phyloP scores from a whole-genome alignment of 306 rosid genomes.

The Vigna hirtella region DNA sequence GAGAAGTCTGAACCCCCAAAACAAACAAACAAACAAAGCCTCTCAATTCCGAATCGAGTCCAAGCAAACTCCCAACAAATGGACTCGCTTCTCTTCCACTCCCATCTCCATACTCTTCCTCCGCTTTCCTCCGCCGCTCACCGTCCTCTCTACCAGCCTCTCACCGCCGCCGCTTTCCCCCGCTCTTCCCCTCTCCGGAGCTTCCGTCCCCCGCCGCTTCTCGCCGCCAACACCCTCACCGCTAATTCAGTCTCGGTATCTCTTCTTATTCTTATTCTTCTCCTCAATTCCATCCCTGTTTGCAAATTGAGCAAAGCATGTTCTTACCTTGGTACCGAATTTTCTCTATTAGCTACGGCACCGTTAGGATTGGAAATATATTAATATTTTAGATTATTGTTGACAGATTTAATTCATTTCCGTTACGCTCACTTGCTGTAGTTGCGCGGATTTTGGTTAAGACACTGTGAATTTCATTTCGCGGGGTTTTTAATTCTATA shows the following conservation, averaged over 20 bases:
- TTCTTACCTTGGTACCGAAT: neutral
- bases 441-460: neutral
- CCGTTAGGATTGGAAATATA: conserved; percentile 11
- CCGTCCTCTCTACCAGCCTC: conserved; percentile 43
- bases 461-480: conserved; percentile 5
- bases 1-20: neutral
- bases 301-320: neutral
- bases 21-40: neutral
- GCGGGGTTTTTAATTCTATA: conserved; percentile 13
- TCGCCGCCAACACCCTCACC: conserved; percentile 56
- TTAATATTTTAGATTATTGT: neutral
- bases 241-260: conserved; percentile 69
- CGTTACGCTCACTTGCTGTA: neutral
- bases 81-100: conserved; percentile 56
- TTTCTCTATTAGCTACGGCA: neutral
- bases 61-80: conserved; percentile 40
- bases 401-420: conserved; percentile 4
- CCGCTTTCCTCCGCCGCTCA: conserved; percentile 43
- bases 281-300: neutral
- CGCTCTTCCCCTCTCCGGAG: conserved; percentile 33
- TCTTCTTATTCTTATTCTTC: conserved; percentile 14
- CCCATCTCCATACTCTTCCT: conserved; percentile 42
- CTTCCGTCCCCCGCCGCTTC: conserved; percentile 43
- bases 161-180: conserved; percentile 43
- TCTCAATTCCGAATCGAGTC: neutral